Percentiles rank a stretch among this genome's conserved stretches.
Conservation (phyloP, 371 early-diverging fungal species). For the Apophysomyces ossiformis region DNA sequence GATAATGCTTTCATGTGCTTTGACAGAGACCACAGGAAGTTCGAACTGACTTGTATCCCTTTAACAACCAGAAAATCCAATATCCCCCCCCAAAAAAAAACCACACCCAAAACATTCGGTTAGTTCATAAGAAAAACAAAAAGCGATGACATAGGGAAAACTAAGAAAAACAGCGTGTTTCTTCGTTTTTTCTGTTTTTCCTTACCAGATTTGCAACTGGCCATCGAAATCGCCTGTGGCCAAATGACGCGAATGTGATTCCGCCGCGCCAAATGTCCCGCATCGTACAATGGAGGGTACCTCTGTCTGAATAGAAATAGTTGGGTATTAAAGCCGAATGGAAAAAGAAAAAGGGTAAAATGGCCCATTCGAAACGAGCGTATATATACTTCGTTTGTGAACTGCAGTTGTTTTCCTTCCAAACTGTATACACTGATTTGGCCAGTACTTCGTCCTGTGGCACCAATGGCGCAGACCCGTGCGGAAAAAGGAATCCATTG, state of each 20-base stretch:
- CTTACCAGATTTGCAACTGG: slow-evolving; percentile 63
- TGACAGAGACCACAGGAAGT: slow-evolving; percentile 59
- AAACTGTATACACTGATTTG: slow-evolving; percentile 66
- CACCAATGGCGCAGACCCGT: slow-evolving; percentile 72
- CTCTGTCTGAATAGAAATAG: slow-evolving; percentile 33
- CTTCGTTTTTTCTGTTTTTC: too few species aligned
- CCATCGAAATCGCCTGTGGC: slow-evolving; percentile 84
- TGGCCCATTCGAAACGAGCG: background rate
- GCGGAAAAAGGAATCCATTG: slow-evolving; percentile 79
- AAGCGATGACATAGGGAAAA: background rate
- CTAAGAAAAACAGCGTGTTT: background rate
- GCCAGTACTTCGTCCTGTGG: slow-evolving; percentile 69
- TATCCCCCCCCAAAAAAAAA: too few species aligned
- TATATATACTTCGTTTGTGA: slow-evolving; percentile 51
- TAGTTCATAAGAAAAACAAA: background rate
- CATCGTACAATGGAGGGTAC: slow-evolving; percentile 68
- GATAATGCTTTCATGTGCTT: slow-evolving; percentile 78
- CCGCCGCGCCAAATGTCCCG: slow-evolving; percentile 66
- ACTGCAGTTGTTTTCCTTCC: slow-evolving; percentile 46
- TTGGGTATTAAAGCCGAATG: background rate
- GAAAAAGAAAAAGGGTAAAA: too few species aligned
- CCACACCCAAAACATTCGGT: background rate
- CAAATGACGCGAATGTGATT: slow-evolving; percentile 58
- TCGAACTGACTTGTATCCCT: slow-evolving; percentile 76
- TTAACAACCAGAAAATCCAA: background rate